These are phyloP conservation scores for Leccinum ambiguum DNA, from an alignment of 1,284 basidiomycete species.

Conservation along the genomic window DNA sequence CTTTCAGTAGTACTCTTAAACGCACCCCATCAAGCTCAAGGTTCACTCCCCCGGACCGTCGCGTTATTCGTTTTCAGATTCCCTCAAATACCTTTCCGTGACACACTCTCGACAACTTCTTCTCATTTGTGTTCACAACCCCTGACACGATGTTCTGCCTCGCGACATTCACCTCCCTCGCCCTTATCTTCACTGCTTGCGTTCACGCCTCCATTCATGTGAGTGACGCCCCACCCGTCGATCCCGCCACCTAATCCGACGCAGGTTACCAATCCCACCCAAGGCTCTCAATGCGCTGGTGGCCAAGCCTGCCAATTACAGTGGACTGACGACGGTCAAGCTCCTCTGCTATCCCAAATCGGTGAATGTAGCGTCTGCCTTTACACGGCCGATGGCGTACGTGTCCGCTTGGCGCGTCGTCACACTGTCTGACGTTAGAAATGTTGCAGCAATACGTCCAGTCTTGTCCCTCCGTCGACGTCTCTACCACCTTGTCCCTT, in stretches of 20 bases:
- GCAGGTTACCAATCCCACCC: constrained; percentile 51
- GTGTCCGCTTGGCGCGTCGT: constrained; percentile 3
- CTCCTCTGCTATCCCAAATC: constrained; percentile 48
- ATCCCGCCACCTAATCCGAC: not conserved
- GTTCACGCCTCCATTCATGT: constrained; percentile 26
- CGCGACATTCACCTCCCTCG: constrained; percentile 14
- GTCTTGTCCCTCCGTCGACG: constrained; percentile 40
- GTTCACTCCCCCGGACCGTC: constrained; percentile 3
- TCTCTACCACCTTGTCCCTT: constrained; percentile 34
- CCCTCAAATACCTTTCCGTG: constrained; percentile 28
- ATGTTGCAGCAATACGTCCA: constrained; percentile 36
- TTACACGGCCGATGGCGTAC: constrained; percentile 52
- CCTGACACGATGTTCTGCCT: constrained; percentile 18
- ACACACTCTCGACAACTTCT: not conserved
- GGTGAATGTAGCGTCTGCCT: constrained; percentile 52
- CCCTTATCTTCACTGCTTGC: constrained; percentile 21
- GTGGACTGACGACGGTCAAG: constrained; percentile 63
- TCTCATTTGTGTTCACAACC: not conserved
- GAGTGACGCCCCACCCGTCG: not conserved
- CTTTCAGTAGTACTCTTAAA: not conserved
- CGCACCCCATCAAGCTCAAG: constrained; percentile 7
- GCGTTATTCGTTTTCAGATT: constrained; percentile 25
- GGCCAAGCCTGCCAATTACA: constrained; percentile 51
- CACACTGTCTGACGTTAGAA: constrained; percentile 6
- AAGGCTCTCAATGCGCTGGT: constrained; percentile 45